Conservation (phyloP, 164 flowering plant species). For the Umbellularia californica region DNA sequence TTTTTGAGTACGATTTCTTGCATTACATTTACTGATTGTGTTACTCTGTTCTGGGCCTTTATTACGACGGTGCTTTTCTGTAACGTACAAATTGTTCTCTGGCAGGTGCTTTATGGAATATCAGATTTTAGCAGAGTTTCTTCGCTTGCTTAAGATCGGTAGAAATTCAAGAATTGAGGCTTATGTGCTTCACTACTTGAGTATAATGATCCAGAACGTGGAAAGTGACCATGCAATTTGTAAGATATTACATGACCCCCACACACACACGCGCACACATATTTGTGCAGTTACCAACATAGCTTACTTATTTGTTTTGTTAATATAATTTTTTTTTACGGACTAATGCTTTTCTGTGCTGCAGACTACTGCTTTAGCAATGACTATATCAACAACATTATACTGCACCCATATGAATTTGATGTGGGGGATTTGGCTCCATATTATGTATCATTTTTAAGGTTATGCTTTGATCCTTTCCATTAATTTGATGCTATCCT, state of each 20-base stretch:
- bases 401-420: slow-evolving; percentile 44
- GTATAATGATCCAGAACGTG: slow-evolving; percentile 71
- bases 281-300: too few species aligned
- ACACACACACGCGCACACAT: too few species aligned
- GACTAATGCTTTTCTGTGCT: slow-evolving; percentile 16
- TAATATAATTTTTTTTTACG: background rate
- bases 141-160: slow-evolving; percentile 49
- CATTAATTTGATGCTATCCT: slow-evolving; percentile 1
- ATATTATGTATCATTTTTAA: slow-evolving; percentile 58
- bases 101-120: slow-evolving; percentile 68
- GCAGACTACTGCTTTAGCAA: slow-evolving; percentile 76
- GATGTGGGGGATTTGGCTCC: slow-evolving; percentile 52
- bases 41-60: background rate
- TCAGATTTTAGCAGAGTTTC: slow-evolving; percentile 63
- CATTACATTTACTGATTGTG: background rate
- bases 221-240: slow-evolving; percentile 60
- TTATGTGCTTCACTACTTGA: slow-evolving; percentile 55
- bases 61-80: background rate
- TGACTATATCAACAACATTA: slow-evolving; percentile 53
- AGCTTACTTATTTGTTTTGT: too few species aligned
- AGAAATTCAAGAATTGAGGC: slow-evolving; percentile 48
- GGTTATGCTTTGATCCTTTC: slow-evolving; percentile 26
- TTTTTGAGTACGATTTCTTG: slow-evolving; percentile 52
- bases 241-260: slow-evolving; percentile 26
- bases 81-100: slow-evolving; percentile 1